Evolutionary conservation across 2,329 filamentous ascomycete species (phyloP), one percentile per base, ranked within the genome.

Genomic region (Penicillium sp.): DNA sequence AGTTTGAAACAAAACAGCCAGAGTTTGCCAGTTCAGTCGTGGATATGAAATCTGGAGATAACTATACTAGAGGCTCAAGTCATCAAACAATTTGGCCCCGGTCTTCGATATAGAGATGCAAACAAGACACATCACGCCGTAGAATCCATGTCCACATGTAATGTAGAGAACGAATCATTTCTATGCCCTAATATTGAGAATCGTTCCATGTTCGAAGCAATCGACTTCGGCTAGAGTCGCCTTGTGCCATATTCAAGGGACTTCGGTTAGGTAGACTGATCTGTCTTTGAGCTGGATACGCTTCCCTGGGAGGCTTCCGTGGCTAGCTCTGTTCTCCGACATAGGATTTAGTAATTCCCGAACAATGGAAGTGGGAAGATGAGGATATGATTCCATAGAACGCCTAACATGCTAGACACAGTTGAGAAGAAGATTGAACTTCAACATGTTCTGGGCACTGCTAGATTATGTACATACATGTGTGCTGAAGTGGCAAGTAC

Each of bases 381-480:
- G 30, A 40, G 18, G 11, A 47, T 40, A 32, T 39, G 19, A 32
- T 52, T 7, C 30, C 27, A 27, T 16, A 18, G 32, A 50, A 39
- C 47, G 39, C 45, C 47, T 50, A 45, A 42, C 26, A 44, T 26
- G 38, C 23, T 42, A 39, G 46, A 46, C 19, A 42, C 26, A 43
- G 26, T 27, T 16, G 46, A 39, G 16, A 18, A 11, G 29, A 32
- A 26, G 16, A 39, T 54, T 18, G 46, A 39, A 50, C 41, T 35
- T 41, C 38, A 34, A 30, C 32, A 32, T 39, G 51, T 44, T 39
- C 40, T 30, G 51, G 46, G 34, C 38, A 50, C 51, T 41, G 46
- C 46, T 50, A 40, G 39, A 42, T 48, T 50, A 54, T 54, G 27
- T 54, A 54, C 51, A 54, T 54, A 54, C 51, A 54, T 53, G 51